Evolutionary conservation across 2,329 filamentous ascomycete genomes (phyloP).

Genomic region (Ophidiomyces ophidiicola): DNA sequence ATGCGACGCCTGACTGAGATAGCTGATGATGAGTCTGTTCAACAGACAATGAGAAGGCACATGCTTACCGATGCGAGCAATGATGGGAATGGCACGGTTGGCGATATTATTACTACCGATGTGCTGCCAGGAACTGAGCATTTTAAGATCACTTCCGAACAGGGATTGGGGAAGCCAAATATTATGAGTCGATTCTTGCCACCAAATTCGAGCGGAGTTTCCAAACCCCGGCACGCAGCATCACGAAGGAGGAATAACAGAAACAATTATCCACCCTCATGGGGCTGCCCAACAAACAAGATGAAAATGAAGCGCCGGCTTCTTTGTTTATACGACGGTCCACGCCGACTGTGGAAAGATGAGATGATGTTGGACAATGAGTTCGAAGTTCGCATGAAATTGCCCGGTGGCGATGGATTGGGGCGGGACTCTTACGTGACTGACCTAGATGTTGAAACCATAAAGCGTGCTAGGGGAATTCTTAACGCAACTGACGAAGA

Average conservation of each 20-base stretch:
- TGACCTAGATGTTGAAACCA: constrained; percentile 80
- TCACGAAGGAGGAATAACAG: constrained; percentile 71
- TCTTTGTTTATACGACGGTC: constrained; percentile 81
- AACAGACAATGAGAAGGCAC: constrained; percentile 48
- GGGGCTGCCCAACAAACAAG: constrained; percentile 82
- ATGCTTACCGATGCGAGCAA: constrained; percentile 40
- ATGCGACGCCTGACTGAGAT: constrained; percentile 46
- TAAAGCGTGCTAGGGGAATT: constrained; percentile 78
- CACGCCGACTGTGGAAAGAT: constrained; percentile 82
- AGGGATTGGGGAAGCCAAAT: constrained; percentile 16
- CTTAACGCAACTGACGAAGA: constrained; percentile 69
- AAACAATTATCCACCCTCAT: constrained; percentile 84
- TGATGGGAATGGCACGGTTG: constrained; percentile 37
- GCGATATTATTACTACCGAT: constrained; percentile 45
- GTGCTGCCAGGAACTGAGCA: constrained; percentile 20
- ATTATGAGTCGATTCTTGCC: constrained; percentile 32
- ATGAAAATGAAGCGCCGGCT: constrained; percentile 99
- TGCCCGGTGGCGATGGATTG: constrained; percentile 71
- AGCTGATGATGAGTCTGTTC: constrained; percentile 46
- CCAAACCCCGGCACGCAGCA: constrained; percentile 54
- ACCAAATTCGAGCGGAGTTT: constrained; percentile 60
- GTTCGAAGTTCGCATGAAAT: constrained; percentile 77
- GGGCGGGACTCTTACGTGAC: constrained; percentile 75
- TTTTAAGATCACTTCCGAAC: constrained; percentile 25
- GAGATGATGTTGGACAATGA: constrained; percentile 98